Percentiles rank a stretch among this genome's conserved stretches.
phyloP scores from a whole-genome alignment of 2,329 filamentous ascomycete species.

The Whalleya microplaca region DNA sequence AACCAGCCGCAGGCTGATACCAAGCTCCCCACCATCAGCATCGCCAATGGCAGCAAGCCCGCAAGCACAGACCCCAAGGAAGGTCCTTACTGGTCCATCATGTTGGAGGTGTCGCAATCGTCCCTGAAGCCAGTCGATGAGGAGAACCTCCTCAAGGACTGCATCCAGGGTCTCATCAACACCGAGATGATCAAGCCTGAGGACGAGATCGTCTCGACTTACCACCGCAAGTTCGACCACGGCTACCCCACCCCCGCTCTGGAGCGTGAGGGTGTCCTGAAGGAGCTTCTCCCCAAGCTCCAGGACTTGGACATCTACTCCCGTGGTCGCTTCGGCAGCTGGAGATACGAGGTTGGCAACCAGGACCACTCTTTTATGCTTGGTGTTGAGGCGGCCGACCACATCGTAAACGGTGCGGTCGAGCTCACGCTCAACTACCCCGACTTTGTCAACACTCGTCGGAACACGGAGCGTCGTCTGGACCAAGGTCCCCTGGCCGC shows the following conservation, averaged over 20 bases:
- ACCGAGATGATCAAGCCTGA: constrained; percentile 90
- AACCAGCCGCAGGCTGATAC: constrained; percentile 86
- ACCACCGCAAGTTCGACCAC: constrained; percentile 97
- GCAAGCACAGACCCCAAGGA: constrained; percentile 72
- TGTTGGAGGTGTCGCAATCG: constrained; percentile 97
- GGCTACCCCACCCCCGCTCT: constrained; percentile 95
- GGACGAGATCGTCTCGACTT: constrained; percentile 97
- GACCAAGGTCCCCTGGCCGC: constrained; percentile 46
- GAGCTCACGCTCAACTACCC: constrained; percentile 96
- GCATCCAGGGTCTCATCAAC: constrained; percentile 95
- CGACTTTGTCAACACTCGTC: constrained; percentile 85
- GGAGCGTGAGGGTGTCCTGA: constrained; percentile 93
- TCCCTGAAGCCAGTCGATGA: constrained; percentile 91
- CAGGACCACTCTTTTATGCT: constrained; percentile 99
- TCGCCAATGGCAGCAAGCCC: constrained; percentile 84
- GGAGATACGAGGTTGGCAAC: constrained; percentile 95
- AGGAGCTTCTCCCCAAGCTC: constrained; percentile 88
- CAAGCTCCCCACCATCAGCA: constrained; percentile 85
- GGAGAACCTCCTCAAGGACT: constrained; percentile 83
- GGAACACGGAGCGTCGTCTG: constrained; percentile 69
- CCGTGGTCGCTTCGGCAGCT: constrained; percentile 95
- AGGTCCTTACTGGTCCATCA: constrained; percentile 99
- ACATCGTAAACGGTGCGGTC: constrained; percentile 85
- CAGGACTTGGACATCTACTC: constrained; percentile 91
- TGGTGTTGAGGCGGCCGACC: constrained; percentile 89